Evolutionary conservation across 148 eudicot genomes (phyloP).

Genomic region (Chenopodium album): DNA sequence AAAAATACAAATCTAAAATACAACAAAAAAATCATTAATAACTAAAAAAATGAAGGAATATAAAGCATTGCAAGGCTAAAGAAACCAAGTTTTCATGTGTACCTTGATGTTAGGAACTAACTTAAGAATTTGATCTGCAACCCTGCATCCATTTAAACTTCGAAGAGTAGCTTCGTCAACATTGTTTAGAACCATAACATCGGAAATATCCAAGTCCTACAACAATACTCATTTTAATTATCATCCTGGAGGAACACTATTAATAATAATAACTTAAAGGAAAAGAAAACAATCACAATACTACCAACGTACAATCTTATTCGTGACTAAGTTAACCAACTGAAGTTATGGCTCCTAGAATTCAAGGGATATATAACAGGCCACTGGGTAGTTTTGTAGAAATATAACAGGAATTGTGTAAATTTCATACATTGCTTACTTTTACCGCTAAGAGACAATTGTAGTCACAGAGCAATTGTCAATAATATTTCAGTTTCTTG

Average conservation of each 20-base stretch:
- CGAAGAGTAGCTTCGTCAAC: conserved; percentile 88
- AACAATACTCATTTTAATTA: background rate
- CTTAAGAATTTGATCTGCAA: conserved; percentile 53
- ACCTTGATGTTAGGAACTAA: conserved; percentile 67
- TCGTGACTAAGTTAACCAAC: no score
- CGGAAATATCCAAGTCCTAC: conserved; percentile 81
- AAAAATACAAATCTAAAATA: background rate
- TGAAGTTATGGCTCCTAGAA: no score
- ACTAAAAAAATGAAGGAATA: background rate
- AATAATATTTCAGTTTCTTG: no score
- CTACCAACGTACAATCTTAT: background rate
- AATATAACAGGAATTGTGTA: no score
- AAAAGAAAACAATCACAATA: background rate
- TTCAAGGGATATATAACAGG: no score
- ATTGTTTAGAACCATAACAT: conserved; percentile 57
- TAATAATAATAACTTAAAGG: background rate
- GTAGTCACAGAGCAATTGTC: no score
- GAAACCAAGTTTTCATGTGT: background rate
- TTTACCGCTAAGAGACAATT: no score
- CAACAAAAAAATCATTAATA: background rate
- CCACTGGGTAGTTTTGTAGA: no score
- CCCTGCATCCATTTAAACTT: conserved; percentile 91
- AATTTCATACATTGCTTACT: no score
- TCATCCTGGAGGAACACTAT: no score
- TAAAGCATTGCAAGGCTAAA: background rate